Evolutionary conservation across 1,139 yeast genomes (phyloP), one percentile per base, ranked within the genome.

Genomic region (Maudiozyma humilis): DNA sequence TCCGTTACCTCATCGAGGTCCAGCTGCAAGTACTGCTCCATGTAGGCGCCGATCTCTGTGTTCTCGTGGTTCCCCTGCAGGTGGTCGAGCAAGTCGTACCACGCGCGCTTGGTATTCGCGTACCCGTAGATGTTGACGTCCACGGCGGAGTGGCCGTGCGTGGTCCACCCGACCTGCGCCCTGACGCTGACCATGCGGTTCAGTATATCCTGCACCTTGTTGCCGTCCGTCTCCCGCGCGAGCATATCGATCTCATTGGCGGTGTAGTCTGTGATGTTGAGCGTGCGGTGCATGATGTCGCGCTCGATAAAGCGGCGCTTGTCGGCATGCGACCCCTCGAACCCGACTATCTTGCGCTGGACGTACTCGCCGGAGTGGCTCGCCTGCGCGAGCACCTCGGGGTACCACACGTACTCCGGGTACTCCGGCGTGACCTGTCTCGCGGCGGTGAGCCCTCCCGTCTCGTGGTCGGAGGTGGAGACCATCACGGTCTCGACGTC

Each of bases 131-230:
- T 79, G 56, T 85, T 85, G 30, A 87, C 95, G 62, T 87, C 95
- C 13, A 86, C 95, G 0, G 93, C 94, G 17, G 91, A 78, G 60
- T 87, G 96, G 20, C 94, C 95, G 54, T 82, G 88, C 0, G 95
- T 85, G 7, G 91, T 71, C 94, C 94, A 87, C 5, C 94, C 93
- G 30, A 85, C 76, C 58, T 79, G 80, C 0, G 95, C 84, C 48
- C 93, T 73, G 12, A 64, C 54, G 1, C 88, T 78, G 6, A 84
- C 75, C 74, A 85, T 72, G 45, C 77, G 69, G 55, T 81, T 74
- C 45, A 81, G 54, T 33, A 68, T 65, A 45, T 72, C 73, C 48
- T 71, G 70, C 12, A 56, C 48, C 27, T 48, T 51, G 32, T 49
- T 55, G 14, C 39, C 37, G 38, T 47, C 53, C 17, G 46, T 60